These are phyloP conservation scores for Clavulina sp. DNA, from an alignment of 768 basidiomycete species.

Conservation along the genomic window DNA sequence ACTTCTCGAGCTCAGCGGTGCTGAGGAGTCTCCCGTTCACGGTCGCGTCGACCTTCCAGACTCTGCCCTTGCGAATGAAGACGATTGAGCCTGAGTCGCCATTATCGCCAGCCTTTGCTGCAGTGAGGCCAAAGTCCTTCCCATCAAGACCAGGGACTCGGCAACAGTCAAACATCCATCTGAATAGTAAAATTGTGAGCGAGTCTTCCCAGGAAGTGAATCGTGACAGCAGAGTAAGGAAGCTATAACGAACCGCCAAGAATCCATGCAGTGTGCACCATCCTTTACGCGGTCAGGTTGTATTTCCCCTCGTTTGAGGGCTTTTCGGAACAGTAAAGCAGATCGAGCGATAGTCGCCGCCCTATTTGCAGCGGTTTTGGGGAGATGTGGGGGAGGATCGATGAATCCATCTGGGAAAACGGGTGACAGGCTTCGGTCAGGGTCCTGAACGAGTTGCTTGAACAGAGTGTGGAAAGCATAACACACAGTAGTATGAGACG, in stretches of 20 bases:
- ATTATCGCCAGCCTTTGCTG: slow-evolving; percentile 36
- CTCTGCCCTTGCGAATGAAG: slow-evolving; percentile 67
- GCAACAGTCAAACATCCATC: slow-evolving; percentile 89
- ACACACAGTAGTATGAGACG: slow-evolving; percentile 84
- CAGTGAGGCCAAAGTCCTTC: slow-evolving; percentile 58
- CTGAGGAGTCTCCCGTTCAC: slow-evolving; percentile 40
- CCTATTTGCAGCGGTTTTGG: slow-evolving; percentile 39
- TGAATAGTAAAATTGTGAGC: slow-evolving; percentile 14
- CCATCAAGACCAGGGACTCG: slow-evolving; percentile 59
- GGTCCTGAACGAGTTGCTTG: no score
- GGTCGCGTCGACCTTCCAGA: slow-evolving; percentile 62
- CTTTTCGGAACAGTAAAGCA: slow-evolving; percentile 56
- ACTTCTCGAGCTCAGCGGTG: slow-evolving; percentile 49
- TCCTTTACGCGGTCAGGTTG: slow-evolving; percentile 50
- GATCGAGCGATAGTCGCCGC: slow-evolving; percentile 57
- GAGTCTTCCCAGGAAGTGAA: neutral
- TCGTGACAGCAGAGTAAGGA: neutral
- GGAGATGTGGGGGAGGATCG: slow-evolving; percentile 41
- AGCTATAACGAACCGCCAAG: slow-evolving; percentile 38
- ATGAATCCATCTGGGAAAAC: slow-evolving; percentile 52
- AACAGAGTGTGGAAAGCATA: neutral
- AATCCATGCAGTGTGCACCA: slow-evolving; percentile 69
- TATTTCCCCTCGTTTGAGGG: slow-evolving; percentile 46
- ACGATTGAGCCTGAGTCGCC: slow-evolving; percentile 64
- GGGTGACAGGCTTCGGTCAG: no score